Base-by-base conservation (phyloP, 2,329 filamentous ascomycete species). In the Grosmannia penicillata region DNA sequence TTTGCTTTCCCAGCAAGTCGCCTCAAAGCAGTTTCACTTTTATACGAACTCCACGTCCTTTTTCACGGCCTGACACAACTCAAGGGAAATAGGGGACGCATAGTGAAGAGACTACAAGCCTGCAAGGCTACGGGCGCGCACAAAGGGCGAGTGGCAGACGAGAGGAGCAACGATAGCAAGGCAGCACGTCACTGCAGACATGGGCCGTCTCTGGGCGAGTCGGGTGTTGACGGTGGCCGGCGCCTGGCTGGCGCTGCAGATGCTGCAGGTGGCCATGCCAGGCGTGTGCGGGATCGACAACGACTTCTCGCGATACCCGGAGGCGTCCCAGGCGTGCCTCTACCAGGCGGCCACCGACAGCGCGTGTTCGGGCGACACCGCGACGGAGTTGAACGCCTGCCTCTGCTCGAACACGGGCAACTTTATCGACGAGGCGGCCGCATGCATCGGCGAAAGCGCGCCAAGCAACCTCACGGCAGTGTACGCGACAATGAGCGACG, bases 331-430 rank as follows among this genome's bases (percentile, higher is more conserved):
- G 40, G 7, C 48, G 8, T 73, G 69, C 41, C 53, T 72, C 1
- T 51, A 58, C 44, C 34, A 55, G 14, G 55, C 66, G 5, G 58
- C 65, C 23, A 48, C 55, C 33, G 24, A 42, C 17, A 61, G 59
- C 14, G 47, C 51, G 5, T 73, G 69, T 51, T 52, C 53, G 22
- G 25, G 27, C 6, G 61, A 49, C 17, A 59, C 58, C 0, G 54
- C 57, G 3, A 32, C 47, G 0, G 51, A 58, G 23, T 54, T 70
- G 43, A 72, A 72, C 46, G 37, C 49, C 3, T 73, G 69, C 38
- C 56, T 72, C 2, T 73, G 69, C 48, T 49, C 51, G 43, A 69
- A 72, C 44, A 53, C 56, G 24, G 62, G 62, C 39, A 54, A 61
- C 45, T 73, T 72, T 49, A 54, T 72, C 43, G 62, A 59, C 17